Evolutionary conservation across 75 land plant genomes (phyloP).

Genomic region (Cupressus sempervirens): DNA sequence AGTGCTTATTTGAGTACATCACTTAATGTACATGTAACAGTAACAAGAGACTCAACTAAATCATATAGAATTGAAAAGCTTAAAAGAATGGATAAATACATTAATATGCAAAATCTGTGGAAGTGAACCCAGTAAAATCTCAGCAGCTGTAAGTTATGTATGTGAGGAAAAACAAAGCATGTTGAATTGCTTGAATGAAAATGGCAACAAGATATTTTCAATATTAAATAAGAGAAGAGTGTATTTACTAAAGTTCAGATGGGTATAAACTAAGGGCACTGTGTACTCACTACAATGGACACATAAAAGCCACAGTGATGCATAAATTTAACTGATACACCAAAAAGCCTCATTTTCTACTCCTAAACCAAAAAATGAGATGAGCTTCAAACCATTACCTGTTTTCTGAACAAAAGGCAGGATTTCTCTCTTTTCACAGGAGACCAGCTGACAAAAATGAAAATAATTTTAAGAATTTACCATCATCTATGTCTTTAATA

Average conservation of each 20-base stretch:
- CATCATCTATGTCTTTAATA: background rate
- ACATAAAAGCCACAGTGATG: background rate
- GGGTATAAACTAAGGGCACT: background rate
- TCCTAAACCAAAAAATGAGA: background rate
- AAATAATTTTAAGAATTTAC: background rate
- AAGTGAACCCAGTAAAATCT: background rate
- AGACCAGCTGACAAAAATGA: slow-evolving; percentile 12
- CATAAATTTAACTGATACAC: background rate
- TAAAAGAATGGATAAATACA: background rate
- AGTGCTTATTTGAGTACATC: background rate
- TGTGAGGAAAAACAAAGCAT: background rate
- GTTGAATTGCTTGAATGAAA: background rate
- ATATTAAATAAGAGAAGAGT: background rate
- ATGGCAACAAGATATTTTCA: background rate
- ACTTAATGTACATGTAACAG: background rate
- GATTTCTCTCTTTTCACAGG: background rate
- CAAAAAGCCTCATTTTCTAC: background rate
- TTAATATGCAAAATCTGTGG: background rate
- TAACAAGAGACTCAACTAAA: background rate
- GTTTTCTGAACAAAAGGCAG: background rate
- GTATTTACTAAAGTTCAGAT: background rate
- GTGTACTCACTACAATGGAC: background rate
- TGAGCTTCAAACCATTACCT: background rate
- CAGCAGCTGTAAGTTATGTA: background rate
- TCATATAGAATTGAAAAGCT: background rate